Evolutionary conservation across 1,284 basidiomycete genomes (phyloP).

Genomic region (Cystobasidium slooffiae): DNA sequence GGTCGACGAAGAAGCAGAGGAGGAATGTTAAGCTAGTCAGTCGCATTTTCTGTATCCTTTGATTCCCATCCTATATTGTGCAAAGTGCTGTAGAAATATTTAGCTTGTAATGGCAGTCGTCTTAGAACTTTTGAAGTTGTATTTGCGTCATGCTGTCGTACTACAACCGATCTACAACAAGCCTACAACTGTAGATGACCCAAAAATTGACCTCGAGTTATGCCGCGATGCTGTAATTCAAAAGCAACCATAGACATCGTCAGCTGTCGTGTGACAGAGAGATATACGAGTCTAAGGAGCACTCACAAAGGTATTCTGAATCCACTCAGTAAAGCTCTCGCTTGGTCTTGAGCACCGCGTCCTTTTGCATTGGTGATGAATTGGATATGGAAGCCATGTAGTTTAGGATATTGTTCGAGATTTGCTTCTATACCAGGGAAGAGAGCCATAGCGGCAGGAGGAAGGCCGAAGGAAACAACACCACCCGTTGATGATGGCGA

Average conservation of each 20-base stretch:
- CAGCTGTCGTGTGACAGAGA: background rate
- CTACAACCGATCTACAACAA: no score
- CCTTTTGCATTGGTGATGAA: conserved; percentile 85
- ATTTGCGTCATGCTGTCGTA: no score
- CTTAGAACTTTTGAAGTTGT: no score
- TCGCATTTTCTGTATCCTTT: background rate
- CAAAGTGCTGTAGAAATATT: background rate
- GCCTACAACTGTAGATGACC: no score
- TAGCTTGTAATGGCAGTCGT: background rate
- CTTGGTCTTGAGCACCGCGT: conserved; percentile 80
- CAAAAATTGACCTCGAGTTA: background rate
- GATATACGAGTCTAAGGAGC: background rate
- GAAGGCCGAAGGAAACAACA: conserved; percentile 85
- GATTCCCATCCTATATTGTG: background rate
- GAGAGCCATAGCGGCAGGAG: conserved; percentile 79
- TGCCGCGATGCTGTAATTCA: conserved; percentile 25
- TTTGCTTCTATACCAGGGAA: conserved; percentile 90
- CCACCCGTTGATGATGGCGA: conserved; percentile 77
- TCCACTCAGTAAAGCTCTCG: conserved; percentile 80
- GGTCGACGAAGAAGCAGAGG: background rate
- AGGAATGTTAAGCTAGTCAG: background rate
- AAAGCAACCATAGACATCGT: background rate
- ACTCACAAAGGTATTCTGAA: conserved; percentile 79
- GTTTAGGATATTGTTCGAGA: conserved; percentile 78
- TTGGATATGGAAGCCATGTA: conserved; percentile 87